Base-by-base conservation (phyloP, 148 eudicot genomes). In the Euryodendron excelsum region DNA sequence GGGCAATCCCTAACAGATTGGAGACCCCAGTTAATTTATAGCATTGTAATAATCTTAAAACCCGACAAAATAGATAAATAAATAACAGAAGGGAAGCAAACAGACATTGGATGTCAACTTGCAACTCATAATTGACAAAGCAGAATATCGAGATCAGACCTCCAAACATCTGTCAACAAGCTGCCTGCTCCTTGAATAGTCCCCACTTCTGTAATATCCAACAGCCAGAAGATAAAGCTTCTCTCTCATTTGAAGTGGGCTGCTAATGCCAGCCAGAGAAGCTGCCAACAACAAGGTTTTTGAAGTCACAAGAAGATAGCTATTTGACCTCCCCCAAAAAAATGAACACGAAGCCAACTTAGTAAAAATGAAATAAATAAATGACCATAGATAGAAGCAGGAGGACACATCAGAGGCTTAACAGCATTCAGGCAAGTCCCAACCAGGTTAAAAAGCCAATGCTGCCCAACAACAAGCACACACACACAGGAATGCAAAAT, bases 201-300 rank as follows among this genome's bases (percentile, higher is more conserved):
- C 88, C 28, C 86, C 89, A n/a, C 89, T 85, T 73, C 91, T 81
- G 74, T 82, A 89, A n/a, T n/a, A n/a, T n/a, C n/a, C n/a, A n/a
- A n/a, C n/a, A n/a, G n/a, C n/a, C n/a, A n/a, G n/a, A n/a, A 89
- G 80, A 83, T 89, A 87, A 2, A 81, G 77, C 59, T 78, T 85
- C 83, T 89, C 91, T 73, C 91, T 81, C 85, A 55, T 68, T 48
- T 85, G 81, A 80, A 89, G 77, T 48, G 91, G 89, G 71, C 88
- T 75, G 62, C 72, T 75, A 60, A 81, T 65, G 76, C 84, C 80
- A 36, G 82, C 86, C 33, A 89, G 80, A 52, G 91, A 85, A 64
- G 88, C 91, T 89, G 91, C 67, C 62, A 74, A 79, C 30, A 50
- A 39, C 0, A 68, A 79, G 27, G 27, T 75, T 37, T 56, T 64